Evolutionary conservation across 2,329 filamentous ascomycete genomes (phyloP), one percentile per base, ranked within the genome.

Genomic region (Neofusicoccum umdonicola): DNA sequence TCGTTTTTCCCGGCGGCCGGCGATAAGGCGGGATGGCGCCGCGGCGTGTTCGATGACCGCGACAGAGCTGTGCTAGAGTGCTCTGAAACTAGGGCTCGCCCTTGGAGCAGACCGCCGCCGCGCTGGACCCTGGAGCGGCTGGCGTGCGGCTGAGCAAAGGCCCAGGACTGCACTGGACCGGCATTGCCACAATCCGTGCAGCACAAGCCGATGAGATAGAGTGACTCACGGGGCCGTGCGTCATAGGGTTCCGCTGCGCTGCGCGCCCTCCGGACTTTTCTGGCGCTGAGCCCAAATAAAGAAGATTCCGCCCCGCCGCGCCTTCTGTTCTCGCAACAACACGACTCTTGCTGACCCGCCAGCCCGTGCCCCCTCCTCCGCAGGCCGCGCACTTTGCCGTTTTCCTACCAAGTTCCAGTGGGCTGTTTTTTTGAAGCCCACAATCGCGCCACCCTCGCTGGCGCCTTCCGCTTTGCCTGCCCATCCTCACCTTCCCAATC

Each of bases 391-490:
- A 45, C 44, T 62, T 37, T 45, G 51, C 62, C 31, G 50, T 66
- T 68, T 71, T 65, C 57, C 65, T 68, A 63, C 51, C 52, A 63
- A 64, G 69, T 76, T 75, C 63, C 66, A 22, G 70, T 70, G 70
- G 73, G 71, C 71, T 74, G 68, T 73, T 67, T 71, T 71, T 69
- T 57, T 31, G 68, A 71, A 71, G 73, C 72, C 70, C 72, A 39
- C 50, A 37, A 27, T 42, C 41, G 13, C 50, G 50, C 35, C 52
- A 39, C 52, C 34, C 13, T 34, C 56, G 8, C 41, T 41, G 8
- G 58, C 31, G 56, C 31, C 19, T 56, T 45, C 51, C 39, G 34
- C 50, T n/a, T 31, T 45, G 34, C 5, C 60, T 34, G 8, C 39
- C 17, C 42, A 37, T 12, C 41, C 7, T 12, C 44, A 50, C n/a